phyloP scores from a whole-genome alignment of 768 basidiomycete species.

The Collybia nuda region DNA sequence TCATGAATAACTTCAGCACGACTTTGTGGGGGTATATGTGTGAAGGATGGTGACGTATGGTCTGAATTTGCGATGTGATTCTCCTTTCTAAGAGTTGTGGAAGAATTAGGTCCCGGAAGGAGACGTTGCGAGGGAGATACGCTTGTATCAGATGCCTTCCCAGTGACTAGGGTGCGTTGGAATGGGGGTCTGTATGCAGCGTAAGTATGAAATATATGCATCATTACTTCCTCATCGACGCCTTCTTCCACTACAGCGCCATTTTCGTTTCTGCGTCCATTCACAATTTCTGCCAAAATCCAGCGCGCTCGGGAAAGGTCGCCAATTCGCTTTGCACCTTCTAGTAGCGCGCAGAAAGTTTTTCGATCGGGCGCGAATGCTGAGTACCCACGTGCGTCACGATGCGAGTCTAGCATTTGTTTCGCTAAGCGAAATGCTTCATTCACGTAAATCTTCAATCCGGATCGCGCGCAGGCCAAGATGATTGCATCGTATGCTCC shows the following conservation, averaged over 20 bases:
- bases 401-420: constrained; percentile 82
- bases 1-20: constrained; percentile 72
- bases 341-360: constrained; percentile 83
- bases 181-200: constrained; percentile 77
- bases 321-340: constrained; percentile 85
- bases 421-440: constrained; percentile 84
- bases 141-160: constrained; percentile 26
- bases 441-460: constrained; percentile 60
- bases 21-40: constrained; percentile 71
- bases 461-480: constrained; percentile 72
- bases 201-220: constrained; percentile 86
- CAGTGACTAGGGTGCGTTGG: constrained; percentile 44
- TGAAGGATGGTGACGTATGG: constrained; percentile 23
- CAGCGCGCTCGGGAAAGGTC: constrained; percentile 83
- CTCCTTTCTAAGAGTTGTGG: constrained; percentile 6
- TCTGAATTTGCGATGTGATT: neutral
- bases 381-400: constrained; percentile 60
- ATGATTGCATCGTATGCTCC: constrained; percentile 83
- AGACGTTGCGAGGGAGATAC: neutral
- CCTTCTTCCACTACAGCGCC: constrained; percentile 23
- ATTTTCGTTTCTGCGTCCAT: constrained; percentile 23
- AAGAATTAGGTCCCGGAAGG: neutral
- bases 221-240: constrained; percentile 71
- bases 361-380: constrained; percentile 58
- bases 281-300: constrained; percentile 86